Percentiles rank a stretch among this genome's conserved stretches.
Evolutionary conservation across 2,329 filamentous ascomycete species (phyloP).

Genomic region (Pleomassaria siparia): DNA sequence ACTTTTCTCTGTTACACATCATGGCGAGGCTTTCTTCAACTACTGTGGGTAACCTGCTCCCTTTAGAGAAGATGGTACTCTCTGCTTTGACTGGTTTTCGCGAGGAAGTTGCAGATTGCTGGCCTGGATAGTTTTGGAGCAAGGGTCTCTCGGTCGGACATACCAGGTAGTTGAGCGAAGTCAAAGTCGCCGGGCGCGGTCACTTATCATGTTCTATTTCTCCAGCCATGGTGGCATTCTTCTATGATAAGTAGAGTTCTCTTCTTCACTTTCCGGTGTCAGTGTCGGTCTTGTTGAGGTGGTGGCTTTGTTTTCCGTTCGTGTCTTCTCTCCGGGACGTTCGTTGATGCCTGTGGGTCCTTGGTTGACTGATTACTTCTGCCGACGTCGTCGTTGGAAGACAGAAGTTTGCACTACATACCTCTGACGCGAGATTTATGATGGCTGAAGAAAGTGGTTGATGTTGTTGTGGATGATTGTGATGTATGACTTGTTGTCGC

Average conservation of each 20-base stretch:
- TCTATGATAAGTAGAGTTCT: conserved; percentile 27
- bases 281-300: conserved; percentile 15
- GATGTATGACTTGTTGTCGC: neutral
- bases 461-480: neutral
- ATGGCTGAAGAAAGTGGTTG: neutral
- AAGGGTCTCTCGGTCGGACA: conserved; percentile 8
- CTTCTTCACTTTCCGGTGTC: conserved; percentile 28
- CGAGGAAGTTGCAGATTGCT: conserved; percentile 10
- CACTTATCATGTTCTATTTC: conserved; percentile 24
- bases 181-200: conserved; percentile 18
- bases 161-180: conserved; percentile 4
- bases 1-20: conserved; percentile 26
- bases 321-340: neutral
- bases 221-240: conserved; percentile 19
- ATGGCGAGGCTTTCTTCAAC: conserved; percentile 10
- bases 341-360: neutral
- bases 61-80: conserved; percentile 6
- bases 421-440: neutral
- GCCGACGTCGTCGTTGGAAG: neutral
- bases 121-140: conserved; percentile 25
- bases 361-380: neutral
- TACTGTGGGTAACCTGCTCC: conserved; percentile 7
- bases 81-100: conserved; percentile 3
- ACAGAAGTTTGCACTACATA: neutral
- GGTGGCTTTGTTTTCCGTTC: conserved; percentile 13